These are phyloP conservation scores for Dimocarpus longan DNA, from an alignment of 345 rosid genomes.

Conservation along the genomic window DNA sequence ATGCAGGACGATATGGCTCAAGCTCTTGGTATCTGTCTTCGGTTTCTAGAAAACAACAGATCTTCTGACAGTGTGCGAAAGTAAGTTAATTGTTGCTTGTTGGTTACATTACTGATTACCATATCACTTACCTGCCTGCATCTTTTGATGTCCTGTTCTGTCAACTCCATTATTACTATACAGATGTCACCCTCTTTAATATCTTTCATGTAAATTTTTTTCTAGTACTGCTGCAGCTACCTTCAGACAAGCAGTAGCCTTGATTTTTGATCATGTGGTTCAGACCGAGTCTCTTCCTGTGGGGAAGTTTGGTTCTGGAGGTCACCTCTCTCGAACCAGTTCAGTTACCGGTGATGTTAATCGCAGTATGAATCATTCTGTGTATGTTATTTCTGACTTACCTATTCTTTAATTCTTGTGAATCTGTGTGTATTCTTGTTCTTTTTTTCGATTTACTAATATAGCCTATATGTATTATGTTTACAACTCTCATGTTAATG, in stretches of 20 bases:
- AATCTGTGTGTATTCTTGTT: slow-evolving; percentile 8
- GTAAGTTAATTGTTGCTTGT: slow-evolving; percentile 65
- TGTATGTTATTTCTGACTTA: slow-evolving; percentile 48
- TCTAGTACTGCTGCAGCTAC: slow-evolving; percentile 99
- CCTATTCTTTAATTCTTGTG: slow-evolving; percentile 14
- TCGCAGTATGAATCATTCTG: slow-evolving; percentile 73
- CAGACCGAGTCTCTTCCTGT: slow-evolving; percentile 80
- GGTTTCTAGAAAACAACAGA: slow-evolving; percentile 83
- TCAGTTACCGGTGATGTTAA: slow-evolving; percentile 82
- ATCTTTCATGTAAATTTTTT: slow-evolving; percentile 25
- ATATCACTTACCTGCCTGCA: background rate
- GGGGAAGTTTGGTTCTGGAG: slow-evolving; percentile 67
- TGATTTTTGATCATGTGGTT: slow-evolving; percentile 89
- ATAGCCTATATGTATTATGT: background rate
- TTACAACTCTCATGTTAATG: background rate
- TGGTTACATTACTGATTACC: background rate
- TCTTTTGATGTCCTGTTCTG: background rate
- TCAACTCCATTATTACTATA: background rate
- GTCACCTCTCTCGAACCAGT: slow-evolving; percentile 65
- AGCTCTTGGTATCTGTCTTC: slow-evolving; percentile 93
- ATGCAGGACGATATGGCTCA: slow-evolving; percentile 86
- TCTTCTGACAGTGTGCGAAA: slow-evolving; percentile 87
- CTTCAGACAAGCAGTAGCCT: slow-evolving; percentile 97
- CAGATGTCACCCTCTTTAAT: slow-evolving; percentile 16
- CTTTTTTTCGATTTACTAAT: background rate